A percentile compares a stretch with the other conserved stretches of the same genome.
phyloP scores from a whole-genome alignment of 2,329 filamentous ascomycete genomes.

The Ceratocystis alfenasii region DNA sequence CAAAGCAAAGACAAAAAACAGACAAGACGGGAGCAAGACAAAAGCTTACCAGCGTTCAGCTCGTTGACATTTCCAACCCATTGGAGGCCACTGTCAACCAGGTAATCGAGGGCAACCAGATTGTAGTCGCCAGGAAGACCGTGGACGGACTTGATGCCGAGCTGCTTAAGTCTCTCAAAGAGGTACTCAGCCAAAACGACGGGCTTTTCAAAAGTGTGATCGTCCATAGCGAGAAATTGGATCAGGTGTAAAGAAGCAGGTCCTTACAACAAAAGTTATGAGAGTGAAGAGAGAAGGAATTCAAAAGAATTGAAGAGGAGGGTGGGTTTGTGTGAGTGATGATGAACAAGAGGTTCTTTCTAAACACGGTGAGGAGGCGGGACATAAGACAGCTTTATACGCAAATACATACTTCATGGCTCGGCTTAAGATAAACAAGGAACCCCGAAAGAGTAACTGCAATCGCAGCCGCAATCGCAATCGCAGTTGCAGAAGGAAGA shows the following conservation, averaged over 20 bases:
- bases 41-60: slow-evolving; percentile 53
- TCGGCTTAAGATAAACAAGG: slow-evolving; percentile 3
- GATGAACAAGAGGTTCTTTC: neutral
- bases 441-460: neutral
- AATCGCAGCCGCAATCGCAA: slow-evolving; percentile 4
- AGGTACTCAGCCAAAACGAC: slow-evolving; percentile 56
- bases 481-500: neutral
- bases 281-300: neutral
- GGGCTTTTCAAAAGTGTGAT: slow-evolving; percentile 34
- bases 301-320: neutral
- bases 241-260: neutral
- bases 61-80: slow-evolving; percentile 63
- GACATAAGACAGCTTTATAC: slow-evolving; percentile 17
- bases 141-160: slow-evolving; percentile 54
- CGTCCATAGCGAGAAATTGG: slow-evolving; percentile 6
- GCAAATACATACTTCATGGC: neutral
- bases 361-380: neutral
- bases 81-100: slow-evolving; percentile 44
- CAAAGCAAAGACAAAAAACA: neutral
- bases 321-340: neutral
- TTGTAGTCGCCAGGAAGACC: slow-evolving; percentile 66
- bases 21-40: slow-evolving; percentile 19
- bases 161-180: slow-evolving; percentile 50
- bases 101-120: slow-evolving; percentile 54
- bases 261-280: neutral